Conservation (phyloP, 306 rosid genomes). For the Luffa aegyptiaca region DNA sequence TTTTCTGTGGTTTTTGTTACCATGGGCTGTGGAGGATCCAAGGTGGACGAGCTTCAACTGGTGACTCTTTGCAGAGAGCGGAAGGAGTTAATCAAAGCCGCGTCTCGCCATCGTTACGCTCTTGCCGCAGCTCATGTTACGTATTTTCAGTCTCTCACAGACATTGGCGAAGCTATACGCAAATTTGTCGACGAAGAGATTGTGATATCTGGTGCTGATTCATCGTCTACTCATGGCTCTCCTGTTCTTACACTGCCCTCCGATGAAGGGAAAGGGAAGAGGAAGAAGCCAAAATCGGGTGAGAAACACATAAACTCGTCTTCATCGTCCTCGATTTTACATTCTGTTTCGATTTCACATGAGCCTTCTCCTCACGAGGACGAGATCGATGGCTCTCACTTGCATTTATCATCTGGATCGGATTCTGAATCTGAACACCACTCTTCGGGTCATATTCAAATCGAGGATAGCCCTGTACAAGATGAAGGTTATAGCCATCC, state of each 20-base stretch:
- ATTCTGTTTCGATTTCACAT: conserved; percentile 20
- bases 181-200: conserved; percentile 79
- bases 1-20: conserved; percentile 12
- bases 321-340: conserved; percentile 48
- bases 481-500: conserved; percentile 9
- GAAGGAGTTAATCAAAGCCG: conserved; percentile 54
- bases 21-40: conserved; percentile 95
- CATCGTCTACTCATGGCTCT: conserved; percentile 33
- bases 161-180: conserved; percentile 67
- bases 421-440: conserved; percentile 46
- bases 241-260: conserved; percentile 91
- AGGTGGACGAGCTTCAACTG: conserved; percentile 72
- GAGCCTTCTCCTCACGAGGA: conserved; percentile 12
- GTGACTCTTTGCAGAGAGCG: conserved; percentile 74
- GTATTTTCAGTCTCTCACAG: conserved; percentile 62
- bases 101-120: conserved; percentile 70
- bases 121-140: conserved; percentile 86
- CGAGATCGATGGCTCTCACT: conserved; percentile 43
- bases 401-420: conserved; percentile 59
- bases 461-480: conserved; percentile 34
- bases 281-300: conserved; percentile 13
- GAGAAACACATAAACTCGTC: conserved; percentile 18
- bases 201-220: conserved; percentile 20
- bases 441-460: conserved; percentile 48
- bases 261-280: conserved; percentile 31